phyloP scores from a whole-genome alignment of 306 rosid genomes.

The Prunus padus region DNA sequence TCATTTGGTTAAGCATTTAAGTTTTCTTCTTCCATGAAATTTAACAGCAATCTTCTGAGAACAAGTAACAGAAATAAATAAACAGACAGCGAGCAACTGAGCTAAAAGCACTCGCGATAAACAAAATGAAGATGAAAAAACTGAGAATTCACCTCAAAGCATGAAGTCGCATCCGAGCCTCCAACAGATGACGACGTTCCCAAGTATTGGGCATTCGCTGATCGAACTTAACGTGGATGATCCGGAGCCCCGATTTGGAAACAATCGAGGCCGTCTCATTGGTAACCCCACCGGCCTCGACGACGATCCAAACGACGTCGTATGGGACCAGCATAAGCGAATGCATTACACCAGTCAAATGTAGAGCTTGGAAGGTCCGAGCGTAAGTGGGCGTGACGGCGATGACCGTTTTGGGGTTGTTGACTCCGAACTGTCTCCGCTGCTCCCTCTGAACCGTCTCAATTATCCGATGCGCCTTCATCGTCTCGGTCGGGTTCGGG shows the following conservation, averaged over 20 bases:
- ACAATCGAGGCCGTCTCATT: conserved; percentile 83
- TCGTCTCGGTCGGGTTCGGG: conserved; percentile 88
- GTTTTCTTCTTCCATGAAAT: background rate
- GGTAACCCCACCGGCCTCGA: conserved; percentile 86
- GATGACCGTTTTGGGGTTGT: conserved; percentile 69
- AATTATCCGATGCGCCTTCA: conserved; percentile 92
- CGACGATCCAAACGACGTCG: conserved; percentile 89
- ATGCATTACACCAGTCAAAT: conserved; percentile 91
- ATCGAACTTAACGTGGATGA: conserved; percentile 64
- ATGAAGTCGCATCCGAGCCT: conserved; percentile 80
- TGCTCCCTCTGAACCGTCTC: conserved; percentile 92
- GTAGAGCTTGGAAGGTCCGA: conserved; percentile 89
- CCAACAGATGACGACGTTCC: conserved; percentile 80
- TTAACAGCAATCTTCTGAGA: background rate
- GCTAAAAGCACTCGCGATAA: too few relatives aligned
- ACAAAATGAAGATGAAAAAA: background rate
- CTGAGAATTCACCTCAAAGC: conserved; percentile 64
- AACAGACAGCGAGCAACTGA: background rate
- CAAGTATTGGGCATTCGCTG: conserved; percentile 74
- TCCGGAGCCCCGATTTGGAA: conserved; percentile 64
- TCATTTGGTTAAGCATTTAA: background rate
- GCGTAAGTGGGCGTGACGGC: conserved; percentile 86
- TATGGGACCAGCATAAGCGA: conserved; percentile 85
- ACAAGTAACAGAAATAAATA: conserved; percentile 5
- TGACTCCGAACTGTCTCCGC: conserved; percentile 76